Percentiles rank a stretch among this genome's conserved stretches.
Evolutionary conservation across 306 rosid species (phyloP).

Genomic region (Lotus japonicus): DNA sequence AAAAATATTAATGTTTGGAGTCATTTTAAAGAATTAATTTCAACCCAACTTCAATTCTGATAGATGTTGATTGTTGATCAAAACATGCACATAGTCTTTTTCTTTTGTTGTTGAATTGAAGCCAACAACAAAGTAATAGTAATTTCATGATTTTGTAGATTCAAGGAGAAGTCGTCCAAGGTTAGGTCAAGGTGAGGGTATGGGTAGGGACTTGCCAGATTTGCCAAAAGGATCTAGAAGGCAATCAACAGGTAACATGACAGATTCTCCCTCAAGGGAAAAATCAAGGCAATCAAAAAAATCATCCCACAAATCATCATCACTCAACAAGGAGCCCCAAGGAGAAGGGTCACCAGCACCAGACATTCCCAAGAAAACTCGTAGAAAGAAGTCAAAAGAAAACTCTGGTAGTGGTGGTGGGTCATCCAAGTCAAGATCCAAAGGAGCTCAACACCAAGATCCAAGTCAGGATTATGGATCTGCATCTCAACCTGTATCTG

Average conservation of each 20-base stretch:
- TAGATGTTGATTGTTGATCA: no score
- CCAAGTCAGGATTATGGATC: conserved; percentile 1
- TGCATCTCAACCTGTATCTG: not conserved
- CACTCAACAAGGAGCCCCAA: conserved; percentile 30
- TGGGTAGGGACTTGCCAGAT: conserved; percentile 35
- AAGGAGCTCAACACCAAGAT: conserved; percentile 27
- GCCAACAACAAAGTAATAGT: not conserved
- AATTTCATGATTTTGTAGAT: conserved; percentile 23
- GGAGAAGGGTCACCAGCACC: conserved; percentile 29
- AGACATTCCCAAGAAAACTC: conserved; percentile 52
- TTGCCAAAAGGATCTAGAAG: conserved; percentile 47
- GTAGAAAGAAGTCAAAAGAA: conserved; percentile 68
- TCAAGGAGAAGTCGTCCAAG: conserved; percentile 19
- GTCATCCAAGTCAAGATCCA: conserved; percentile 35
- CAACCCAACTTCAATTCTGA: no score
- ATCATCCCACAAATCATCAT: conserved; percentile 31
- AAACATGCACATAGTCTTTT: no score
- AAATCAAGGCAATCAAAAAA: conserved; percentile 37
- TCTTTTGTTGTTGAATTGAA: no score
- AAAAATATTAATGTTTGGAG: no score
- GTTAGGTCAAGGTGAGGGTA: not conserved
- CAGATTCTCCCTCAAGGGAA: conserved; percentile 46
- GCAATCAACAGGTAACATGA: not conserved
- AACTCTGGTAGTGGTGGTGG: not conserved
- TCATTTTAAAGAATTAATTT: no score